Conservation (phyloP, 306 rosid genomes). For the Rosa lucieae region DNA sequence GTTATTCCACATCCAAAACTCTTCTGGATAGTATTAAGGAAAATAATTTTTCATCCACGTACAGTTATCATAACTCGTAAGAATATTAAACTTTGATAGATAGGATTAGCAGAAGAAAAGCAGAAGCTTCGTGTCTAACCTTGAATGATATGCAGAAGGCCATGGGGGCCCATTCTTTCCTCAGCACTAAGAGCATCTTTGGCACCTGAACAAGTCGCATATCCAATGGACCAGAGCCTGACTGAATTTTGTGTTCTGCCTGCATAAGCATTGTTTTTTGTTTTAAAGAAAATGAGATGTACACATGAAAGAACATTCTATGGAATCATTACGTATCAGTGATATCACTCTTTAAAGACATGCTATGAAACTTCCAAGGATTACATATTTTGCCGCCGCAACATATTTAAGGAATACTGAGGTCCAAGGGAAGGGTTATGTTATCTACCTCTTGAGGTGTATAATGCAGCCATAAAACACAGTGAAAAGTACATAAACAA, state of each 20-base stretch:
- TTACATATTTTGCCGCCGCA: background rate
- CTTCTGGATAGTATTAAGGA: background rate
- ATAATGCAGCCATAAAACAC: background rate
- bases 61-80: background rate
- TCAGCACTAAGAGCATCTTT: conserved; percentile 75
- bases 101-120: background rate
- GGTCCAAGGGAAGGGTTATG: background rate
- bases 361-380: background rate
- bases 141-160: conserved; percentile 91
- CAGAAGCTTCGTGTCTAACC: conserved; percentile 41
- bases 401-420: background rate
- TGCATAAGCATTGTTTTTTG: conserved; percentile 24
- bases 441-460: background rate
- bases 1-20: background rate
- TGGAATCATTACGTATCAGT: background rate
- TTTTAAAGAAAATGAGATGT: background rate
- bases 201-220: conserved; percentile 90
- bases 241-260: conserved; percentile 94
- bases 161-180: conserved; percentile 72
- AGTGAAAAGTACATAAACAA: background rate
- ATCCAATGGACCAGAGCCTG: conserved; percentile 78
- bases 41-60: background rate
- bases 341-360: background rate
- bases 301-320: background rate
- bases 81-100: background rate